These are phyloP conservation scores for Pseudogymnoascus destructans DNA, from an alignment of 2,329 filamentous ascomycete genomes.

Conservation along the genomic window DNA sequence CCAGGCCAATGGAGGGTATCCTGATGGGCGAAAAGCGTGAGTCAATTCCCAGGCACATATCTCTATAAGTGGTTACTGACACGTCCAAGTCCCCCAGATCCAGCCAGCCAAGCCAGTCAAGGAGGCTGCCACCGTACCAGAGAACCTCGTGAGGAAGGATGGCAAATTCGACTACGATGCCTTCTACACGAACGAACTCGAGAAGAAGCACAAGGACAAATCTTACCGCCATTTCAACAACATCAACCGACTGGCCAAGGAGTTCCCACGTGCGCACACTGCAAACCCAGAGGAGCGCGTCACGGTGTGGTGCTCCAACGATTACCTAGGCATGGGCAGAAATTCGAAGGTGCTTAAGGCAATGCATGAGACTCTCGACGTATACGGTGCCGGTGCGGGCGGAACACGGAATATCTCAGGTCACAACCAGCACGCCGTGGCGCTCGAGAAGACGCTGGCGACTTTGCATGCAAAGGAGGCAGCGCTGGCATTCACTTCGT, in stretches of 20 bases:
- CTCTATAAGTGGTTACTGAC: slow-evolving; percentile 16
- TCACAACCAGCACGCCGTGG: slow-evolving; percentile 88
- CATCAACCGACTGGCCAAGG: slow-evolving; percentile 94
- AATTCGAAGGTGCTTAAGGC: slow-evolving; percentile 74
- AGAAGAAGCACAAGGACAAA: slow-evolving; percentile 99
- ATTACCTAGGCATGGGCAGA: slow-evolving; percentile 95
- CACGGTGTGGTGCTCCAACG: slow-evolving; percentile 98
- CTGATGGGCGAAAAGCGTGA: slow-evolving; percentile 39
- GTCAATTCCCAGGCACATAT: slow-evolving; percentile 14
- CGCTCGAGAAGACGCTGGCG: slow-evolving; percentile 68
- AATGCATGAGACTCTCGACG: slow-evolving; percentile 92
- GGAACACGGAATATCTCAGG: slow-evolving; percentile 97
- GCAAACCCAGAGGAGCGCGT: slow-evolving; percentile 69
- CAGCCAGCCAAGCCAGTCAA: slow-evolving; percentile 16
- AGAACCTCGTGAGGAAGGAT: slow-evolving; percentile 17
- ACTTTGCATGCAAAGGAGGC: slow-evolving; percentile 85
- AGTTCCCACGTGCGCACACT: slow-evolving; percentile 93
- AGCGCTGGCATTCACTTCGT: slow-evolving; percentile 89
- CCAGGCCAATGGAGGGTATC: slow-evolving; percentile 56
- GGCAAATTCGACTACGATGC: slow-evolving; percentile 78
- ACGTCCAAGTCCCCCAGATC: slow-evolving; percentile 23
- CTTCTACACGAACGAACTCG: slow-evolving; percentile 78
- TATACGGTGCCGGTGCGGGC: slow-evolving; percentile 87
- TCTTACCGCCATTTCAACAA: slow-evolving; percentile 99
- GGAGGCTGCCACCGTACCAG: slow-evolving; percentile 17